Evolutionary conservation across 495 filamentous ascomycete genomes (phyloP), one percentile per base, ranked within the genome.

Genomic region (Corynascus novoguineensis): DNA sequence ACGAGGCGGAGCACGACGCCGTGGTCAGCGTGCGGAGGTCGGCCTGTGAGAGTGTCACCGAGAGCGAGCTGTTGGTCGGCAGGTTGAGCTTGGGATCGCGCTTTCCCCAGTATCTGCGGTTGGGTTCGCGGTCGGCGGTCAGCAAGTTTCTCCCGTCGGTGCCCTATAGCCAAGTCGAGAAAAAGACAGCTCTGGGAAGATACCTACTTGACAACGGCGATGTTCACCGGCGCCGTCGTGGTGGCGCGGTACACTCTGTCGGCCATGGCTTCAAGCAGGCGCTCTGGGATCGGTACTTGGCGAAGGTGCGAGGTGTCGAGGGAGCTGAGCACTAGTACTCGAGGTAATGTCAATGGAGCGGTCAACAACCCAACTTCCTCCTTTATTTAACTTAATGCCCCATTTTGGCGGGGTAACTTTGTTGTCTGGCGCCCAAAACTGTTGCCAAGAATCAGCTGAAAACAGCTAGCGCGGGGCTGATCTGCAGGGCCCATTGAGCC

Each of bases 181-280:
- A n/a, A n/a, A n/a, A n/a, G n/a, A n/a, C n/a, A n/a, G n/a, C n/a
- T n/a, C n/a, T n/a, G n/a, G n/a, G n/a, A 54, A 49, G 40, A 24
- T 31, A 7, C 78, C 54, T 78, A 93, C 89, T 99, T 99, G 71
- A 99, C 92, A 34, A 99, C 93, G 53, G 93, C 93, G 67, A 99
- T 99, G 78, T 99, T 99, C 63, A 99, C 93, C 15, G 93, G 93
- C 24, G 93, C 93, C 32, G 90, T 96, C 44, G 92, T 97, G 75
- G 87, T 96, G 50, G 95, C 90, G 66, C 88, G 85, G 78, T 92
- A 91, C 66, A 97, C 71, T 51, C 71, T 75, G 22, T 67, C 68
- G 38, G 78, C 56, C 56, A 58, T 58, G 14, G 37, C 17, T 41
- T 15, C 3, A 1, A 14, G 14, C 2, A 32, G 21, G 31, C 2